Base-by-base conservation (phyloP, 306 rosid genomes). In the Sesbania bispinosa region DNA sequence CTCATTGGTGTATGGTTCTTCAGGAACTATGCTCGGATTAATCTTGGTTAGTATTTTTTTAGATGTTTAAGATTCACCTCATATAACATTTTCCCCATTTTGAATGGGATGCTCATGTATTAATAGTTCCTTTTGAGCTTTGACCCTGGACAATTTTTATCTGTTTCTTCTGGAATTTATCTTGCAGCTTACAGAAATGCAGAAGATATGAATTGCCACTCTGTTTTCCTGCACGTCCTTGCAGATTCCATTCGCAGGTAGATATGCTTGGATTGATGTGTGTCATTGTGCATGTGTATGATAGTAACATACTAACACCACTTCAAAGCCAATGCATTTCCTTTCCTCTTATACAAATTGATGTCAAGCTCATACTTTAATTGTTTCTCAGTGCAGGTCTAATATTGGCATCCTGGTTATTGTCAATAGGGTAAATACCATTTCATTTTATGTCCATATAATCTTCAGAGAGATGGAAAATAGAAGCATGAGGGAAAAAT, bases 1-100 rank as follows among this genome's bases (percentile, higher is more conserved):
- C 96, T 91, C 74, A 86, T 94, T 77, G 99, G 99, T 52, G 99
- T 94, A 62, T 94, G 96, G 99, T 94, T 91, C 99, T 94, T 94
- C 81, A 88, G 96, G 79, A 89, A 88, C 79, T 94, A 91, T 86
- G 99, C 99, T 45, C 95, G 99, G 57, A 69, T 89, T 67, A 91
- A 89, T 85, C 93, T 94, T 60, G 86, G 99, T 94, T 81, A 79
- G 90, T 80, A 23, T 75, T 76, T 43, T n/a, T 51, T 27, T 54
- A 45, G 14, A 38, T 50, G 33, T 77, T 53, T 20, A 62, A 30
- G 58, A 39, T 80, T 65, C 20, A 23, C 62, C 33, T n/a, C n/a
- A n/a, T 61, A 55, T 32, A 75, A 6, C 20, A 15, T 55, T 54
- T 62, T 41, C 35, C 18, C 18, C 35, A 4, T 69, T 66, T 69